phyloP scores from a whole-genome alignment of 805 yeast genomes.

The Candida maesae region DNA sequence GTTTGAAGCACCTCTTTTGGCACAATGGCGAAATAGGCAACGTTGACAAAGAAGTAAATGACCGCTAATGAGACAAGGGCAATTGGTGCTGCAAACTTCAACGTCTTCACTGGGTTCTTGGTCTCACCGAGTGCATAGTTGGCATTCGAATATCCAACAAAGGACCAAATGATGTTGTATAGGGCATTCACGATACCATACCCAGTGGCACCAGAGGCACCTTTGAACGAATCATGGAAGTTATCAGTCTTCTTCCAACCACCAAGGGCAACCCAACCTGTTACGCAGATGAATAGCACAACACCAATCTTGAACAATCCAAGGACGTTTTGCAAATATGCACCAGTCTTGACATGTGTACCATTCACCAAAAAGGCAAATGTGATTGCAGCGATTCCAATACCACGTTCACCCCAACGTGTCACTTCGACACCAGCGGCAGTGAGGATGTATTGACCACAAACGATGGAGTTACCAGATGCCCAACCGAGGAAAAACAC shows the following conservation, averaged over 20 bases:
- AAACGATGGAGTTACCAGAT: slow-evolving; percentile 75
- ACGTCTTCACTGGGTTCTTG: slow-evolving; percentile 65
- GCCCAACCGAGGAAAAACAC: slow-evolving; percentile 82
- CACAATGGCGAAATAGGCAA: slow-evolving; percentile 80
- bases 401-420: slow-evolving; percentile 73
- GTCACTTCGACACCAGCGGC: slow-evolving; percentile 69
- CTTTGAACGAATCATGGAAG: slow-evolving; percentile 55
- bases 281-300: slow-evolving; percentile 62
- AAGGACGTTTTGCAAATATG: slow-evolving; percentile 57
- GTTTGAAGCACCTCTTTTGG: slow-evolving; percentile 55
- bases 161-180: slow-evolving; percentile 82
- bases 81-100: slow-evolving; percentile 69
- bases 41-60: slow-evolving; percentile 70
- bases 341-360: slow-evolving; percentile 58
- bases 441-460: slow-evolving; percentile 70
- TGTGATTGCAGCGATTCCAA: slow-evolving; percentile 71
- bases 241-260: slow-evolving; percentile 65
- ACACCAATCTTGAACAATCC: slow-evolving; percentile 75
- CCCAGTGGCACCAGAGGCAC: slow-evolving; percentile 50
- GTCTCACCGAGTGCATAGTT: slow-evolving; percentile 81
- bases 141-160: slow-evolving; percentile 77
- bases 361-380: slow-evolving; percentile 66
- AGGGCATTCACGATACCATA: slow-evolving; percentile 71
- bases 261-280: slow-evolving; percentile 82
- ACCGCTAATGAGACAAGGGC: slow-evolving; percentile 60